These are phyloP conservation scores for Butyriboletus regius DNA, from an alignment of 1,284 basidiomycete species.

Conservation along the genomic window DNA sequence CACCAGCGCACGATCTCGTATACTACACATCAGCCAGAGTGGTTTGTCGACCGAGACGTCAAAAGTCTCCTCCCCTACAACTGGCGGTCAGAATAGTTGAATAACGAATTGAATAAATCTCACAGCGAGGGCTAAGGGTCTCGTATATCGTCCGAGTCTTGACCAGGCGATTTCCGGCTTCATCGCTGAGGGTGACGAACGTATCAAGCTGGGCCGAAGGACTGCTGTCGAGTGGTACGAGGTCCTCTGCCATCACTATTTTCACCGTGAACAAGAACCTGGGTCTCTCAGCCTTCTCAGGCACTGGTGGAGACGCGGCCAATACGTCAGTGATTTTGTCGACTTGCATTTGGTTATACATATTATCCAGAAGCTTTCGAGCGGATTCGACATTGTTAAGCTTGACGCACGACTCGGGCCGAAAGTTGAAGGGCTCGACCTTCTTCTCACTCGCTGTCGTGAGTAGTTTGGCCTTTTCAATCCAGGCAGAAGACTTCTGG, in stretches of 20 bases:
- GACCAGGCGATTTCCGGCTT: constrained; percentile 80
- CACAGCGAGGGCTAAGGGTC: constrained; percentile 80
- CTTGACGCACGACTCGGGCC: constrained; percentile 89
- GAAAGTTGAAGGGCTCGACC: constrained; percentile 90
- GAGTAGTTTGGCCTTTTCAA: constrained; percentile 84
- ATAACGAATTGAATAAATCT: constrained; percentile 27
- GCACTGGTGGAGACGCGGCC: constrained; percentile 57
- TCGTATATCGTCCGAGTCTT: constrained; percentile 97
- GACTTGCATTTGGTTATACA: constrained; percentile 87
- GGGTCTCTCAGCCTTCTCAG: constrained; percentile 57
- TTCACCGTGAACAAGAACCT: constrained; percentile 90
- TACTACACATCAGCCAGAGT: constrained; percentile 92
- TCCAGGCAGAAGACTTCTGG: constrained; percentile 85
- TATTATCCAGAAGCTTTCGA: constrained; percentile 80
- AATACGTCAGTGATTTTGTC: constrained; percentile 77
- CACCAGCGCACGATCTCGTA: constrained; percentile 81
- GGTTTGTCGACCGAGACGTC: constrained; percentile 85
- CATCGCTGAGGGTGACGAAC: constrained; percentile 91
- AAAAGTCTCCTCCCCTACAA: constrained; percentile 87
- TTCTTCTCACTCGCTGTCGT: constrained; percentile 76
- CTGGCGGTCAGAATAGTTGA: constrained; percentile 1
- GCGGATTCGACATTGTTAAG: constrained; percentile 96
- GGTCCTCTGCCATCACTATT: constrained; percentile 79
- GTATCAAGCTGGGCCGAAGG: constrained; percentile 73
- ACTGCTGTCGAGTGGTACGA: constrained; percentile 66